Base-by-base conservation (phyloP, 2,329 filamentous ascomycete genomes). In the Sporothrix sp. region DNA sequence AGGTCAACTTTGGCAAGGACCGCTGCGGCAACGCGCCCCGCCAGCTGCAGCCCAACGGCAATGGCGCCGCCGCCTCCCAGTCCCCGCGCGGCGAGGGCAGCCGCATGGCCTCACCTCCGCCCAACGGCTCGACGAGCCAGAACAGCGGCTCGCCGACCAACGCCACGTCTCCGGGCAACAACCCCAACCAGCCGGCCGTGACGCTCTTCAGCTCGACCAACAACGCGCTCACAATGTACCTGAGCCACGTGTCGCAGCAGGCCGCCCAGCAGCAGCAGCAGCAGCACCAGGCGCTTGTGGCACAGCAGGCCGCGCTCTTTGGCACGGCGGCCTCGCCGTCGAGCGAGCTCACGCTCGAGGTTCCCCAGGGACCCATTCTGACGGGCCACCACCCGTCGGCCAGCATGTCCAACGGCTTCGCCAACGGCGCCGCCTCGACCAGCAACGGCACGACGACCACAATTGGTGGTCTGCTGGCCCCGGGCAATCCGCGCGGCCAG, bases 1-100 rank as follows among this genome's bases (percentile, higher is more conserved):
- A 98, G 78, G 91, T 98, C 66, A 98, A 98, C 73, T 98, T 98
- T 65, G 93, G 93, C 68, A 98, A 98, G 73, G 93, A 98, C 65
- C 83, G 93, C 51, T 98, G 93, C 62, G 93, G 93, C 58, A 98
- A 98, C 70, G 85, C 93, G 48, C 93, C 93, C 39, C 84, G 93
- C 54, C 93, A 97, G 71, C 78, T 87, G 58, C 80, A 84, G 65
- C 54, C 56, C 52, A 33, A 37, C 9, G 25, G 23, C 43, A 36
- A 25, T 20, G 27, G 30, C 43, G 23, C 14, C 14, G 30, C 32
- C 39, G 25, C 35, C 4, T 72, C 76, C 48, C 78, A 84, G 62
- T 83, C 84, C 52, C 85, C 87, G 48, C 79, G 71, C 59, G 78
- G 71, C 54, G 83, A 84, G 47, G 78, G 74, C 47, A 69, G 76